phyloP scores from a whole-genome alignment of 306 rosid genomes.

The Fragaria ananassa region DNA sequence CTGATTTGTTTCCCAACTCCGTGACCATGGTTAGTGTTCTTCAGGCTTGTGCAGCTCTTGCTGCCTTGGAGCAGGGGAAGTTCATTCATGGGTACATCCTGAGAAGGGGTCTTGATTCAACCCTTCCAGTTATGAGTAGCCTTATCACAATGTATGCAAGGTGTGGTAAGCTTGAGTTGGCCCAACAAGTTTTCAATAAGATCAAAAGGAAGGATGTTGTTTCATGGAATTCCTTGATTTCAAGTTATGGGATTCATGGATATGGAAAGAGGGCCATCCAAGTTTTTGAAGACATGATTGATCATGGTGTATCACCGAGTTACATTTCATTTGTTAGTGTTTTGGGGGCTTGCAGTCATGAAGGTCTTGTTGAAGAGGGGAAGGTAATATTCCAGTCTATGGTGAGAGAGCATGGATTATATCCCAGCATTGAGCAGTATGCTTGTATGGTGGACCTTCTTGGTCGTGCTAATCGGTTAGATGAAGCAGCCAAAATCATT shows the following conservation, averaged over 20 bases:
- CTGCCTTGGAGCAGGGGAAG: conserved; percentile 80
- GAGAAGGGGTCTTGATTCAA: conserved; percentile 87
- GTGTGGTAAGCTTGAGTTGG: conserved; percentile 69
- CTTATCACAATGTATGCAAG: conserved; percentile 84
- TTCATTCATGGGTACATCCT: conserved; percentile 79
- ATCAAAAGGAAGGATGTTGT: conserved; percentile 64
- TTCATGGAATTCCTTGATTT: conserved; percentile 81
- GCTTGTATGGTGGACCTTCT: conserved; percentile 96
- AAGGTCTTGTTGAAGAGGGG: conserved; percentile 79
- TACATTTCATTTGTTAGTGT: conserved; percentile 65
- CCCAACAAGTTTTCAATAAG: conserved; percentile 56
- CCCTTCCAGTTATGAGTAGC: conserved; percentile 66
- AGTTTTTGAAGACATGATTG: conserved; percentile 63
- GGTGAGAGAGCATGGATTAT: conserved; percentile 48
- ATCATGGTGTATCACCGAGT: conserved; percentile 62
- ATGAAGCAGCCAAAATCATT: conserved; percentile 73
- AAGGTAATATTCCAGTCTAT: conserved; percentile 61
- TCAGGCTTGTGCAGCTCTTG: conserved; percentile 81
- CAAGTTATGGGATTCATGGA: conserved; percentile 84
- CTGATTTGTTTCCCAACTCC: conserved; percentile 68
- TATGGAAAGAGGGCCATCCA: conserved; percentile 67
- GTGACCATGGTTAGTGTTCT: conserved; percentile 95
- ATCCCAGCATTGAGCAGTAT: conserved; percentile 78
- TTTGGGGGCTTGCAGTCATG: conserved; percentile 90
- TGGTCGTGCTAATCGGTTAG: conserved; percentile 80